Percentiles rank a stretch among this genome's conserved stretches.
phyloP scores from a whole-genome alignment of 768 basidiomycete genomes.

The Scleroderma citrinum region DNA sequence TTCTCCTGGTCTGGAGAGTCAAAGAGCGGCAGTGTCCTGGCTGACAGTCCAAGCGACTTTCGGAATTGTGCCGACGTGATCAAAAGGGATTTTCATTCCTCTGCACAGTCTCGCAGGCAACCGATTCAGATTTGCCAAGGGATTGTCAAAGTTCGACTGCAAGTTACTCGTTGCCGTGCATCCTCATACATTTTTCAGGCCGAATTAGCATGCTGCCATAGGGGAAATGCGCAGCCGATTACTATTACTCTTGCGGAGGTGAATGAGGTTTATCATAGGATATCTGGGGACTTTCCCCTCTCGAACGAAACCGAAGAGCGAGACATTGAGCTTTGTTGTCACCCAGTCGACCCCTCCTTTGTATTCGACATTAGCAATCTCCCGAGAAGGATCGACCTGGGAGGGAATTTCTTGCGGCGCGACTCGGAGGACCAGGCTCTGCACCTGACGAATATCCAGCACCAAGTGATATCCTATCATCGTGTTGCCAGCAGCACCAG shows the following conservation, averaged over 20 bases:
- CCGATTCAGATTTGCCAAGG: not conserved
- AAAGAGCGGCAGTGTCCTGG: not conserved
- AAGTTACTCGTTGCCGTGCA: not conserved
- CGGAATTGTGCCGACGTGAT: not conserved
- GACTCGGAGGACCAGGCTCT: too few relatives aligned
- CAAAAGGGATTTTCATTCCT: not conserved
- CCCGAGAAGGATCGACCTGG: too few relatives aligned
- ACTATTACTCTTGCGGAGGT: not conserved
- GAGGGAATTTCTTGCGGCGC: too few relatives aligned
- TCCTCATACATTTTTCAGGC: not conserved
- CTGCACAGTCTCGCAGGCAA: not conserved
- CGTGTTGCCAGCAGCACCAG: too few relatives aligned
- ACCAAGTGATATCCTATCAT: too few relatives aligned
- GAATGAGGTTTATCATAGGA: not conserved
- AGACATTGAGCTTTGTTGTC: too few relatives aligned
- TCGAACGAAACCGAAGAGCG: not conserved
- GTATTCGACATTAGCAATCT: too few relatives aligned
- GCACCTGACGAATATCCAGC: too few relatives aligned
- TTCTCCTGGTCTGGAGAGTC: not conserved
- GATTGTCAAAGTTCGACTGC: not conserved
- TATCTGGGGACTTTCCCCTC: not conserved
- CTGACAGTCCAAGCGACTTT: not conserved
- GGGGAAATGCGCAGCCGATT: not conserved
- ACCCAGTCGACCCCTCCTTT: too few relatives aligned
- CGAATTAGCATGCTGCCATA: not conserved